Evolutionary conservation across 495 filamentous ascomycete species (phyloP), one percentile per base, ranked within the genome.

Genomic region (Baudoinia panamericana): DNA sequence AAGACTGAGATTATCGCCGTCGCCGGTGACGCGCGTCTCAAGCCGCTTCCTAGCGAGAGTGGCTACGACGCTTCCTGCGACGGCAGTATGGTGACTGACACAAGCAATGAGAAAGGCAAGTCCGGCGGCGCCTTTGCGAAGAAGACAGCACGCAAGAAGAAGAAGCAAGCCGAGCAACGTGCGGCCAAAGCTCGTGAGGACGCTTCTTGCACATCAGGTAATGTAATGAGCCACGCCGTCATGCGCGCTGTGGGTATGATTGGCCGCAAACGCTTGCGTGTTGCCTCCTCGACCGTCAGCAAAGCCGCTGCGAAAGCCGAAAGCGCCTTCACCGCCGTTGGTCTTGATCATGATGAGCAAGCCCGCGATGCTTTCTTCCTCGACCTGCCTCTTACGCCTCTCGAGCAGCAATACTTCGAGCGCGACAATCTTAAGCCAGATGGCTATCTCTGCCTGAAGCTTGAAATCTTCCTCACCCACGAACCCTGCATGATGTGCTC

Each of bases 401-500:
- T 61, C n/a, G 61, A 63, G 32, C 19, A 53, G 33, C 29, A 45
- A 15, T 47, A 52, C 45, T 45, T 51, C 56, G 16, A 51, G 55
- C 8, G 61, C 60, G 49, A 68, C 61, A 57, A 60, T 58, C 19
- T 72, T 56, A 32, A 54, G 45, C 26, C 64, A n/a, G 77, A 80
- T 46, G 88, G 88, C n/a, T 97, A 97, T 59, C 75, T 97, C 23
- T 96, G 88, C 59, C 79, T 86, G 38, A 80, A 82, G 35, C 71
- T 96, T 2, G 85, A 94, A 50, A 69, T 97, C 22, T 95, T 93
- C 58, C 59, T 88, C 23, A 88, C 85, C 1, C 87, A 94, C 55
- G 90, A 97, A 59, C 90, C 90, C 3, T 97, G 90, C 51, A 67
- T 90, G 22, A 93, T 92, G 75, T 97, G 90, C 61, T 82, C 79